Evolutionary conservation across 805 yeast species (phyloP).

Genomic region (Starmera pachycereana): DNA sequence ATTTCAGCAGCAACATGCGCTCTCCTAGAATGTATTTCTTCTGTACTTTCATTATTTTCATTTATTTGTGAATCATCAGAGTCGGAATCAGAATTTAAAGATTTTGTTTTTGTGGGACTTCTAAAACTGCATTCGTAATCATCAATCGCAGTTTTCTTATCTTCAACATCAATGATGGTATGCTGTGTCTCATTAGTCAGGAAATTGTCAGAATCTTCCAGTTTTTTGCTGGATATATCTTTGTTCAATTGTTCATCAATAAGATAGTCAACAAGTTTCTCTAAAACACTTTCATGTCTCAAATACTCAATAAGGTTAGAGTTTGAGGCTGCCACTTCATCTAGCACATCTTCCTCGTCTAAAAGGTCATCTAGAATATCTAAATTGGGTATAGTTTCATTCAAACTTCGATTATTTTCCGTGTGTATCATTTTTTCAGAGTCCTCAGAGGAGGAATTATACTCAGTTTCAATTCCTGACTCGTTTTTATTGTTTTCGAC

Average conservation of each 20-base stretch:
- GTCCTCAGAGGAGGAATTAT: constrained; percentile 7
- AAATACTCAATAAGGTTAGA: constrained; percentile 69
- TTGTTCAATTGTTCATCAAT: constrained; percentile 28
- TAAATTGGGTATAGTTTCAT: constrained; percentile 27
- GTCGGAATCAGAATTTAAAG: constrained; percentile 22
- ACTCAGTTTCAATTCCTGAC: constrained; percentile 8
- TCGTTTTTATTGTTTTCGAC: constrained; percentile 22
- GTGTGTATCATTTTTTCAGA: constrained; percentile 19
- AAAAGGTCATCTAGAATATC: constrained; percentile 45
- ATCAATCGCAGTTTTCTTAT: too few species aligned
- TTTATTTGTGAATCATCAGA: constrained; percentile 14
- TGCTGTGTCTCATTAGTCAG: constrained; percentile 14
- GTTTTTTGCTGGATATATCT: constrained; percentile 12
- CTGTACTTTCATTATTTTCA: constrained; percentile 24
- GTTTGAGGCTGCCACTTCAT: constrained; percentile 64
- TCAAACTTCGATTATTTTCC: constrained; percentile 6
- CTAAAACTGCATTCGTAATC: constrained; percentile 9
- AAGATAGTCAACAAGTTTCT: constrained; percentile 57
- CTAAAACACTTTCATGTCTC: constrained; percentile 66
- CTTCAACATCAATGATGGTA: constrained; percentile 8
- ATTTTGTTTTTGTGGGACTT: constrained; percentile 12
- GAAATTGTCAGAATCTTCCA: constrained; percentile 5
- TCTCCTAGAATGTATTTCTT: constrained; percentile 28
- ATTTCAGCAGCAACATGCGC: constrained; percentile 82
- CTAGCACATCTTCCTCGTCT: constrained; percentile 66